Conservation (phyloP, 1,284 basidiomycete genomes). For the Malassezia pachydermatis region DNA sequence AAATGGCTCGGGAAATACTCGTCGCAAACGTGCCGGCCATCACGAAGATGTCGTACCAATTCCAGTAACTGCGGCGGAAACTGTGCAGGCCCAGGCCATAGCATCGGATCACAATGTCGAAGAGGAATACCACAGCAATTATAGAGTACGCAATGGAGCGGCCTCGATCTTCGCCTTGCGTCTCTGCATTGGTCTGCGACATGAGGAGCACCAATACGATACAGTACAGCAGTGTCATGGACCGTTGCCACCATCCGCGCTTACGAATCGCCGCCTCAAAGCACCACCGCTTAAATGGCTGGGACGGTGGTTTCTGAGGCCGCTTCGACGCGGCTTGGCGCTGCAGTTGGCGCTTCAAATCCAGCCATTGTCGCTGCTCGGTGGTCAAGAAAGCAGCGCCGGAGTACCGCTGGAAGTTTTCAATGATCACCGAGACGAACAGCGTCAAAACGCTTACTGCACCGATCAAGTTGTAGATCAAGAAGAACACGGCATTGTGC, state of each 20-base stretch:
- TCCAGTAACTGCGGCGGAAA: constrained; percentile 72
- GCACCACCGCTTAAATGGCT: constrained; percentile 67
- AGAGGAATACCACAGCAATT: constrained; percentile 63
- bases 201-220: constrained; percentile 76
- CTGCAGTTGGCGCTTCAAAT: constrained; percentile 75
- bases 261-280: constrained; percentile 81
- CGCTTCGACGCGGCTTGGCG: constrained; percentile 77
- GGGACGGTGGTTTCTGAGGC: constrained; percentile 58
- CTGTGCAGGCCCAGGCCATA: constrained; percentile 74
- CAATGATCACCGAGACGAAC: constrained; percentile 73
- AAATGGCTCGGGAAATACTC: constrained; percentile 56
- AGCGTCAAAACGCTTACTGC: constrained; percentile 61
- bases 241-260: constrained; percentile 83
- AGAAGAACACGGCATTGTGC: constrained; percentile 71
- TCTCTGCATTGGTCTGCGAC: constrained; percentile 67
- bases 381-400: constrained; percentile 63
- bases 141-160: constrained; percentile 69
- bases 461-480: constrained; percentile 84
- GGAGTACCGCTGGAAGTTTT: constrained; percentile 76
- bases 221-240: constrained; percentile 71
- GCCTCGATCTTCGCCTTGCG: constrained; percentile 55
- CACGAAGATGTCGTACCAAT: constrained; percentile 77
- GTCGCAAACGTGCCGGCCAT: constrained; percentile 73
- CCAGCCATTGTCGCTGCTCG: constrained; percentile 90
- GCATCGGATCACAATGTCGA: constrained; percentile 69